Percentiles rank a stretch among this genome's conserved stretches.
These are phyloP conservation scores for Ceratopteris richardii DNA, from an alignment of 75 land plant genomes.

Conservation along the genomic window DNA sequence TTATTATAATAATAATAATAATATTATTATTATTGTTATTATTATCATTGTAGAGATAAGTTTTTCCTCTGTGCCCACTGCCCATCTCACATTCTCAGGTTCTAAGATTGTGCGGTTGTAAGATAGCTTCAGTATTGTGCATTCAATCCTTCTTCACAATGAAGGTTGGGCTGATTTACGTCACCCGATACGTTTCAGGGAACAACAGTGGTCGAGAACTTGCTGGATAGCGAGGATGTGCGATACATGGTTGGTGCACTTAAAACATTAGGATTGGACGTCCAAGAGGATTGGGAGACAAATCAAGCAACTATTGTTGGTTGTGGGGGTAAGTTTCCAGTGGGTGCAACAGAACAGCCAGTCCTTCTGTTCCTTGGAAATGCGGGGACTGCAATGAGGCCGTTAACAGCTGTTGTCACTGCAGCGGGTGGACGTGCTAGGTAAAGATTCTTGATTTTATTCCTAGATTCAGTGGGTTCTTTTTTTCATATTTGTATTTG, in stretches of 20 bases:
- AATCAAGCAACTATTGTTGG: conserved; percentile 64
- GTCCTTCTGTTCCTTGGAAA: conserved; percentile 85
- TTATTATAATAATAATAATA: background rate
- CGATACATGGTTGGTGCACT: conserved; percentile 89
- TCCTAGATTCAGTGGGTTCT: background rate
- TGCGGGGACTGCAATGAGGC: conserved; percentile 99
- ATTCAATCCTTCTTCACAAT: no score
- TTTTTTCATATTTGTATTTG: background rate
- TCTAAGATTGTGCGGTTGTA: no score
- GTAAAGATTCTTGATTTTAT: conserved; percentile 20
- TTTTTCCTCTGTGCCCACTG: no score
- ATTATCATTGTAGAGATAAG: background rate
- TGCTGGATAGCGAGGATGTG: conserved; percentile 87
- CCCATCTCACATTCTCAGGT: no score
- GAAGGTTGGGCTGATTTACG: no score
- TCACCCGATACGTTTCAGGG: conserved; percentile 70
- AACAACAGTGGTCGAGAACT: conserved; percentile 84
- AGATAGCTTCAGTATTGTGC: no score
- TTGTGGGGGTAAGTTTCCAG: conserved; percentile 77
- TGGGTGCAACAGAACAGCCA: conserved; percentile 37
- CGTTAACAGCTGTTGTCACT: conserved; percentile 87
- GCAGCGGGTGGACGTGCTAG: conserved; percentile 93
- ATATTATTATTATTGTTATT: background rate
- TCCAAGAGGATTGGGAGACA: conserved; percentile 45
- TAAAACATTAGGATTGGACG: conserved; percentile 64